Percentiles rank a stretch among this genome's conserved stretches.
Evolutionary conservation across 192 early-diverging fungal genomes (phyloP).

Genomic region (Coemansia biformis): DNA sequence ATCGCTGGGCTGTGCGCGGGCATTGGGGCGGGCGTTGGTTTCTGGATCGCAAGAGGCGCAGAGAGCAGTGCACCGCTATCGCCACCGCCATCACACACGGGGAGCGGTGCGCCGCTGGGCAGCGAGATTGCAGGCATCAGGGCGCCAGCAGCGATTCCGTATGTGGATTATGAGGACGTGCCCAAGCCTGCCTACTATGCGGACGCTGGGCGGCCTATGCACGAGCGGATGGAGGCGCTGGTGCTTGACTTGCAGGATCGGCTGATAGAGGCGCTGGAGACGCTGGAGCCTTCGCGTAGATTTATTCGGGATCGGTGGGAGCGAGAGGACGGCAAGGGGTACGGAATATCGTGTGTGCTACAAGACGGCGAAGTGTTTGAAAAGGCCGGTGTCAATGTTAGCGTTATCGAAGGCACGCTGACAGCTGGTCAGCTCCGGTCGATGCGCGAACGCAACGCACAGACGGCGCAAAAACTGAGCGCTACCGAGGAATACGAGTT

Average conservation of each 20-base stretch:
- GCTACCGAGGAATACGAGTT: slow-evolving; percentile 63
- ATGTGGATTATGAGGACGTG: slow-evolving; percentile 30
- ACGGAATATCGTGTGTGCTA: slow-evolving; percentile 86
- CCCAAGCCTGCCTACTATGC: slow-evolving; percentile 27
- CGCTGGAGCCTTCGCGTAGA: slow-evolving; percentile 55
- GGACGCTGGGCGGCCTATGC: slow-evolving; percentile 55
- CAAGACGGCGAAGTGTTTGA: slow-evolving; percentile 91
- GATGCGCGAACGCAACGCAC: slow-evolving; percentile 78
- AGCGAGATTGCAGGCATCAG: slow-evolving; percentile 19
- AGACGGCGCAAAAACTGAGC: slow-evolving; percentile 53
- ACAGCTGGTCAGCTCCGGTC: slow-evolving; percentile 70
- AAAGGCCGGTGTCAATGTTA: slow-evolving; percentile 96
- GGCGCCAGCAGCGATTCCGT: slow-evolving; percentile 21
- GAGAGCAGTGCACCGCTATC: neutral
- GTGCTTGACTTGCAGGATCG: slow-evolving; percentile 72
- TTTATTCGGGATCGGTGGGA: slow-evolving; percentile 81
- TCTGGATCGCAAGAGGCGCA: neutral
- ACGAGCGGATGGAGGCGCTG: slow-evolving; percentile 74
- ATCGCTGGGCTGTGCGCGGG: neutral
- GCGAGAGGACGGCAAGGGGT: slow-evolving; percentile 80
- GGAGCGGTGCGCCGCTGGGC: slow-evolving; percentile 2
- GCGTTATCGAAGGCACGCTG: slow-evolving; percentile 79
- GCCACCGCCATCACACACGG: neutral
- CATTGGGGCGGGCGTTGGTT: neutral
- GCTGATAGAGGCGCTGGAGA: slow-evolving; percentile 60